A percentile compares a stretch with the other conserved stretches of the same genome.
Conservation (phyloP, 1,284 basidiomycete genomes). For the Lentinula novae-zelandiae region DNA sequence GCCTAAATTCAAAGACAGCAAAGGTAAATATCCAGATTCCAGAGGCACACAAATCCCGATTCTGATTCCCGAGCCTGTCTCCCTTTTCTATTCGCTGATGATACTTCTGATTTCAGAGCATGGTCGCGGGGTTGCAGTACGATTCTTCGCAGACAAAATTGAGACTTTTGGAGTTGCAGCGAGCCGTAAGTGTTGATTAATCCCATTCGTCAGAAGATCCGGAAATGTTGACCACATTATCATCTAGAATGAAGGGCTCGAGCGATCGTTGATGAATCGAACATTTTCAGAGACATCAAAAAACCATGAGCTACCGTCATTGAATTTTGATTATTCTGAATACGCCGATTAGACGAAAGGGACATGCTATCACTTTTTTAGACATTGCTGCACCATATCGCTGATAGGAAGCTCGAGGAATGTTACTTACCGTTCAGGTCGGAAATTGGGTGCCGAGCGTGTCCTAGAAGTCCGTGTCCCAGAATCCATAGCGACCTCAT, state of each 20-base stretch:
- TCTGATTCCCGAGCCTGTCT: no score
- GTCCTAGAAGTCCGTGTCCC: neutral
- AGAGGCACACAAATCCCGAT: neutral
- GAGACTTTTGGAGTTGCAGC: constrained; percentile 62
- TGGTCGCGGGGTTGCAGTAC: constrained; percentile 66
- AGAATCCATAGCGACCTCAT: neutral
- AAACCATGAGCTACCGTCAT: neutral
- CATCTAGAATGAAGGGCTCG: constrained; percentile 27
- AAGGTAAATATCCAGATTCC: constrained; percentile 41
- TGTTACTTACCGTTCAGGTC: neutral
- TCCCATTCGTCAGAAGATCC: neutral
- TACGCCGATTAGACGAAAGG: neutral
- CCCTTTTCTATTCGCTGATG: no score
- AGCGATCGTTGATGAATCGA: constrained; percentile 6
- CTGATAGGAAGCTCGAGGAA: neutral
- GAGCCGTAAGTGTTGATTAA: constrained; percentile 44
- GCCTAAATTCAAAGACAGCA: constrained; percentile 66
- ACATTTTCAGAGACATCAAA: neutral
- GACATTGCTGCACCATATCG: neutral
- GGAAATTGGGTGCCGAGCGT: neutral
- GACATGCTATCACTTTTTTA: neutral
- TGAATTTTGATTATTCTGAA: neutral
- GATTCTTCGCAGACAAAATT: constrained; percentile 54
- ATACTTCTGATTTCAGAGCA: constrained; percentile 42
- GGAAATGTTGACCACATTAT: neutral